Base-by-base conservation (phyloP, 257 asterid species). In the Leonotis leonurus region DNA sequence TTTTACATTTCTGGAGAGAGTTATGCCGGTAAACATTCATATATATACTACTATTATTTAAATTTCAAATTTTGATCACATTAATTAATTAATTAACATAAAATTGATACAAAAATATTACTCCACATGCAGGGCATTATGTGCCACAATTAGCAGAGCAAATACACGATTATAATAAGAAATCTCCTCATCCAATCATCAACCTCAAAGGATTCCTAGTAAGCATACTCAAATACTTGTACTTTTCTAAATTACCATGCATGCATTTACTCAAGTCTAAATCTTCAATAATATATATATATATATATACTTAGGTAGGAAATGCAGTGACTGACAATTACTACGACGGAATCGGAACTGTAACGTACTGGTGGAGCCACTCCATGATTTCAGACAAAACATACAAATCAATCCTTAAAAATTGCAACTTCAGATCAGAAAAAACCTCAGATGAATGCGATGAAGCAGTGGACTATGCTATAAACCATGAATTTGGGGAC, bases 351-450 rank as follows among this genome's bases (percentile, higher is more conserved):
- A 62, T 83, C 3, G 97, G 97, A 13, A 90, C 93, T 0, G 80
- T 85, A 4, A 55, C 93, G 22, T 90, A 83, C 48, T 87, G 96
- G 97, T 90, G 97, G 96, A 82, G 78, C 41, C 97, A 90, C 50
- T 64, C 96, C 0, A 81, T 90, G 66, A 87, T 90, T 36, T 90
- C 96, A 29, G 97, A 90, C 59, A 65, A 29, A 65, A 75, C 86
- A 2, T 87, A 90, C 67, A 85, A 81, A 14, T 65, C 55, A 5
- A 85, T 90, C 2, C 62, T 87, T 25, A 74, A 78, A 68, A 56
- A 56, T 1, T 90, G 97, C 74, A 65, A 90, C 65, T 90, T 90
- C 70, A 75, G 74, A 64, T 60, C 81, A 5, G 70, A 52, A 0
- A 64, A 39, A 1, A 60, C 73, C 2, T 77, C 95, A 1, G 8